Conservation (phyloP, 2,329 filamentous ascomycete genomes). For the Xylaria sp. region DNA sequence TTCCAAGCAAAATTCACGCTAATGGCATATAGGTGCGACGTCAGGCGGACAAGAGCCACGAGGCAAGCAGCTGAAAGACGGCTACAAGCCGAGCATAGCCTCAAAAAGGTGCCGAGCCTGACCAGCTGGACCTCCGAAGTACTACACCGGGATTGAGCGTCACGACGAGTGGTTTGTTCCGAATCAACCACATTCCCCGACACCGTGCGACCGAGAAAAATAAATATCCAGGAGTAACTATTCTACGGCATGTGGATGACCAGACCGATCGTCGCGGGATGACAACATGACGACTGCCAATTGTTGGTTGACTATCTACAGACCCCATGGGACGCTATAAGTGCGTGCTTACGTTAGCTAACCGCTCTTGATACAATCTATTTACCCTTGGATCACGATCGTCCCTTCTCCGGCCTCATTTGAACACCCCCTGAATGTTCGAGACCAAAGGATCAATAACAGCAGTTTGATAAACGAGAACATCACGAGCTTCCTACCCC, state of each 20-base stretch:
- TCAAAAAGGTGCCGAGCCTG: slow-evolving; percentile 13
- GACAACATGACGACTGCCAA: slow-evolving; percentile 3
- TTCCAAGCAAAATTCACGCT: background rate
- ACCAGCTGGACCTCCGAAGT: slow-evolving; percentile 20
- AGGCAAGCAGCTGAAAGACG: slow-evolving; percentile 32
- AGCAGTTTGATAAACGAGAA: background rate
- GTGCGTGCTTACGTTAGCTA: background rate
- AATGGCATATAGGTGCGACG: background rate
- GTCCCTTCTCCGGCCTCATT: background rate
- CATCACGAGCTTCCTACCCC: background rate
- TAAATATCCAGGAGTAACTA: background rate
- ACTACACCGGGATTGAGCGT: background rate
- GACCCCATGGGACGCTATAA: background rate
- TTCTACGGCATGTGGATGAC: background rate
- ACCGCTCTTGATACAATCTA: slow-evolving; percentile 3
- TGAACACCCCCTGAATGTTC: background rate
- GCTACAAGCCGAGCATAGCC: slow-evolving; percentile 19
- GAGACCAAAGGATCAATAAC: background rate
- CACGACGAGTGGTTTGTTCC: background rate
- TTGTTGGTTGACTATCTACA: background rate
- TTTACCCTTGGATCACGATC: slow-evolving; percentile 10
- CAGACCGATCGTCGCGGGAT: slow-evolving; percentile 11
- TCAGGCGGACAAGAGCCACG: slow-evolving; percentile 2
- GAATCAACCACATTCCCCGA: background rate
- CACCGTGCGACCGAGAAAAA: background rate